phyloP scores from a whole-genome alignment of 768 basidiomycete species.

The Fomitopsis pulvina region DNA sequence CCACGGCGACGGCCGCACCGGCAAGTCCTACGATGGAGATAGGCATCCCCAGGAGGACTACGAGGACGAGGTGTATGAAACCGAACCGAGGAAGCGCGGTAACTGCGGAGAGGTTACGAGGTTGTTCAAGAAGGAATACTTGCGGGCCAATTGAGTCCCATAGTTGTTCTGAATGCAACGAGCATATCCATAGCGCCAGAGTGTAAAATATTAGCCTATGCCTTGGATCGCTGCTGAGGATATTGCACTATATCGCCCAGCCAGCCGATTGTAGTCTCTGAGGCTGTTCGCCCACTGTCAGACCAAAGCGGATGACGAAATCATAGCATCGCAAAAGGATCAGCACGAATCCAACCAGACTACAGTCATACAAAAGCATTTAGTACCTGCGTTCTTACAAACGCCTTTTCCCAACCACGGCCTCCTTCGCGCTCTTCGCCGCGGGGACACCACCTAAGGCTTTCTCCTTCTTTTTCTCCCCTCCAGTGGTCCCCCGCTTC shows the following conservation, averaged over 20 bases:
- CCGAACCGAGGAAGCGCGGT: constrained; percentile 22
- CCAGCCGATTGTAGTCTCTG: too few species aligned
- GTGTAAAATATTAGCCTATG: too few species aligned
- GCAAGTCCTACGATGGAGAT: constrained; percentile 19
- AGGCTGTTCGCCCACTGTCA: too few species aligned
- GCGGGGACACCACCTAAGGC: constrained; percentile 26
- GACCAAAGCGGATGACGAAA: too few species aligned
- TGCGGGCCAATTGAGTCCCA: too few species aligned
- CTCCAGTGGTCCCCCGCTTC: constrained; percentile 37
- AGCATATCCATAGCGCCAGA: too few species aligned
- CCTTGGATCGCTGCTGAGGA: too few species aligned
- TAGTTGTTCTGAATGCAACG: too few species aligned
- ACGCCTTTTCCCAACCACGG: constrained; percentile 45
- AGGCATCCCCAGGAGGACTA: constrained; percentile 14
- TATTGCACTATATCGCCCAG: too few species aligned
- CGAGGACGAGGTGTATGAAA: constrained; percentile 25
- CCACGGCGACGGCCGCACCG: constrained; percentile 24
- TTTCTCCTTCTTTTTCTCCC: constrained; percentile 55
- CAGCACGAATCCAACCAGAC: too few species aligned
- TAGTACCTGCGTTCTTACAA: background rate
- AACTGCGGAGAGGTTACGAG: constrained; percentile 24
- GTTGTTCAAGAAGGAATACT: constrained; percentile 13
- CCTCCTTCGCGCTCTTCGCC: constrained; percentile 48
- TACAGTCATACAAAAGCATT: background rate
- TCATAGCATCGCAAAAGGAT: too few species aligned